A percentile compares a stretch with the other conserved stretches of the same genome.
These are phyloP conservation scores for Stemphylium beticola DNA, from an alignment of 2,329 filamentous ascomycete species.

Conservation along the genomic window DNA sequence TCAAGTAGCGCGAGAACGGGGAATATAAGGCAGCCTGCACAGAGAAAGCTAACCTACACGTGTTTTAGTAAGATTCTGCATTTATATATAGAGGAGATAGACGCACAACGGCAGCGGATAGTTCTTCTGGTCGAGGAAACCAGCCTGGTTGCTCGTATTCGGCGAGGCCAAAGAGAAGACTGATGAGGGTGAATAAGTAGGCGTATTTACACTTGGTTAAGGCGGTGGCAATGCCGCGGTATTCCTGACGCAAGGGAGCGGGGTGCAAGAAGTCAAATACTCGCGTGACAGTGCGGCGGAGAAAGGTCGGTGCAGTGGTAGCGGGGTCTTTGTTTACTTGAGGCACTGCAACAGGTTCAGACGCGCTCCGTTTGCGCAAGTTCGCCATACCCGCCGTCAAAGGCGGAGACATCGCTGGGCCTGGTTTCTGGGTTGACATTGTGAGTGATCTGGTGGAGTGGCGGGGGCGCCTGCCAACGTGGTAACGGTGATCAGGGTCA, in stretches of 20 bases:
- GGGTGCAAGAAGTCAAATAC: conserved; percentile 2
- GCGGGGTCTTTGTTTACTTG: background rate
- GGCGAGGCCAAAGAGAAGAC: background rate
- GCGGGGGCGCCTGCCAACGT: no score
- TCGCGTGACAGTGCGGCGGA: background rate
- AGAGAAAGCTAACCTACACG: background rate
- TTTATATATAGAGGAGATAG: background rate
- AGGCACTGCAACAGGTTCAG: no score
- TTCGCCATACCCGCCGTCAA: no score
- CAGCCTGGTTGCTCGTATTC: conserved; percentile 11
- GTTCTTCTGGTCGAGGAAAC: conserved; percentile 3
- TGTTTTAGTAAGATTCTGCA: background rate
- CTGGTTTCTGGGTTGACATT: no score
- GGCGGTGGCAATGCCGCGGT: background rate
- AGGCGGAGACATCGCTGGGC: no score
- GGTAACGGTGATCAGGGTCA: no score
- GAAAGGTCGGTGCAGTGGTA: background rate
- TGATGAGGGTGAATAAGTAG: background rate
- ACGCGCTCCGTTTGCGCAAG: no score
- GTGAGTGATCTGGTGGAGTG: no score
- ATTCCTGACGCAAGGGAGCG: conserved; percentile 1
- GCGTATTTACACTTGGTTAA: background rate
- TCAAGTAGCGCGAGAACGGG: conserved; percentile 2
- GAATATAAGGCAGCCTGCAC: background rate
- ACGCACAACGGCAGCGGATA: background rate